Base-by-base conservation (phyloP, 2,329 filamentous ascomycete species). In the Calonectria hawksworthii region DNA sequence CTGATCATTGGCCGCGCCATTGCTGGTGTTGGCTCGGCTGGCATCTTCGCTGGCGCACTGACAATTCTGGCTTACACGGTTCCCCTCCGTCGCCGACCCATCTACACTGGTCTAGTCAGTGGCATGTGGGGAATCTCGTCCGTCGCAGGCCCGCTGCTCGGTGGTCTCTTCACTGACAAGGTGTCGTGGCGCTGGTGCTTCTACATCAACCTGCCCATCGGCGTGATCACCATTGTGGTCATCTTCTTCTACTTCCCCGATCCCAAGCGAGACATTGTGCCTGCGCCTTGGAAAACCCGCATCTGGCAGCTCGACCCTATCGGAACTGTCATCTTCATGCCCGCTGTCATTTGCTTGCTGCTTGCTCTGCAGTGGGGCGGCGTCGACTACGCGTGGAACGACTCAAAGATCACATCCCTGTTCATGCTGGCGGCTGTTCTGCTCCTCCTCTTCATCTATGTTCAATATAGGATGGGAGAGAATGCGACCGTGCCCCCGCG, bases 291-390 rank as follows among this genome's bases (percentile, higher is more conserved):
- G 79, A 72, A 70, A 32, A 76, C 82, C 1, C 76, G 79, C 6
- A 44, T 83, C 59, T 75, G 77, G 73, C 78, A 82, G 44, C 76
- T 83, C 3, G 83, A 84, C 63, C 80, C 82, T 23, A 74, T 84
- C 8, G 84, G 84, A 13, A 83, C 81, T 4, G 71, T 74, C 18
- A 76, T 85, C 6, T 83, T 85, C 36, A 80, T 83, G 77, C 83
- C 83, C 0, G 80, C 86, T 18, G 83, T 89, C 10, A 81, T 89
- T 26, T 90, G 87, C 75, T 83, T 89, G 23, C 78, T 90, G 0
- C 82, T 90, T 0, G 88, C 88, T n/a, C 82, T 91, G 8, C 88
- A 90, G 73, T 90, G 87, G 87, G 87, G 87, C 32, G 87, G 86
- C 10, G 81, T 81, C 38, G 83, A 82, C 67, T 86, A 86, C 52